Percentiles rank a stretch among this genome's conserved stretches.
Conservation (phyloP, 768 basidiomycete species). For the Leccinellum rugosiceps region DNA sequence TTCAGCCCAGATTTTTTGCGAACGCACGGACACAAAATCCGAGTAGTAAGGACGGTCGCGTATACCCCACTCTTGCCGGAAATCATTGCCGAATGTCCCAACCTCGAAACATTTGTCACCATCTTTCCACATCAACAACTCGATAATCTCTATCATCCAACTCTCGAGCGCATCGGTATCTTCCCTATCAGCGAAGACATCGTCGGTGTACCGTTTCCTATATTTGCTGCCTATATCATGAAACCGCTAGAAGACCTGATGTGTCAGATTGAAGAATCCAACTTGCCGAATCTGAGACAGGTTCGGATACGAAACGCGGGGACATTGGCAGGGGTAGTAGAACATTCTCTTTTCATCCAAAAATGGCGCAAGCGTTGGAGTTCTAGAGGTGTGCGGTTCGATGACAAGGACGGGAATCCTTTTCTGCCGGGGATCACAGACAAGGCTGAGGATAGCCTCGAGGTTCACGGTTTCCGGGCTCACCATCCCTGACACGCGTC, state of each 20-base stretch:
- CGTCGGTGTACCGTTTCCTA: constrained; percentile 34
- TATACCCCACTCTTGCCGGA: constrained; percentile 34
- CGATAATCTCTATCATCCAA: constrained; percentile 37
- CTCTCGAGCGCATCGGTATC: constrained; percentile 42
- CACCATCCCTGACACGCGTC: not conserved
- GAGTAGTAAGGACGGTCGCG: constrained; percentile 36
- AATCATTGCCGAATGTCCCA: constrained; percentile 38
- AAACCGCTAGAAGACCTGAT: constrained; percentile 39
- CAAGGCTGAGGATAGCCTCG: not conserved
- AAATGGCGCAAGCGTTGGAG: constrained; percentile 31
- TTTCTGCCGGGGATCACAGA: constrained; percentile 9
- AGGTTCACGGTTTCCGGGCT: not conserved
- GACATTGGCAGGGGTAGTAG: constrained; percentile 32
- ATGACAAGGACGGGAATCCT: constrained; percentile 30
- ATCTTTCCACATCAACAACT: constrained; percentile 35
- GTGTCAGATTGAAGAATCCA: constrained; percentile 34
- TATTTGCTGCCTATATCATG: constrained; percentile 40
- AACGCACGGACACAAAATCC: constrained; percentile 42
- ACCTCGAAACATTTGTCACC: constrained; percentile 40
- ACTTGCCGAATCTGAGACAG: constrained; percentile 34
- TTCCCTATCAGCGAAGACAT: constrained; percentile 39
- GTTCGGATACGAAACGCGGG: constrained; percentile 42
- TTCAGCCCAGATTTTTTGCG: constrained; percentile 40
- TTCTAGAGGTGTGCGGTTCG: constrained; percentile 28
- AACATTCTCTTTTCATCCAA: constrained; percentile 25